phyloP scores from a whole-genome alignment of 2,329 filamentous ascomycete species.

The Trichoderma hamatum region DNA sequence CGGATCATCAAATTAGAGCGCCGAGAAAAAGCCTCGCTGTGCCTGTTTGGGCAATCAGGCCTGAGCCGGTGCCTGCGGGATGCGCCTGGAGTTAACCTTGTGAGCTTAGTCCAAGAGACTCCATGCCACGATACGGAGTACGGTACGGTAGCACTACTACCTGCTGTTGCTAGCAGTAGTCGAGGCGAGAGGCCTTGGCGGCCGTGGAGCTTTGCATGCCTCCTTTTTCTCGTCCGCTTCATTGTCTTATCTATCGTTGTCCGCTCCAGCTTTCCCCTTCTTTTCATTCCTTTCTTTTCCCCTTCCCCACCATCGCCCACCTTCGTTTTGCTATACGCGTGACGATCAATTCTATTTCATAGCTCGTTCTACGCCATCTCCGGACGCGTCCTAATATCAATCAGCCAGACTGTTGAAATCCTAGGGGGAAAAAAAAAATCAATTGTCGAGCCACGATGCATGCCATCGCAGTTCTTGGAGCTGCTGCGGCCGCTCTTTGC shows the following conservation, averaged over 20 bases:
- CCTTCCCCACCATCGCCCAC: background rate
- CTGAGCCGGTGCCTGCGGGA: background rate
- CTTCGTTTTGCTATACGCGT: slow-evolving; percentile 8
- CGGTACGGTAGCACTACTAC: background rate
- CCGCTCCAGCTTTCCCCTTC: background rate
- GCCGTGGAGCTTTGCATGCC: slow-evolving; percentile 13
- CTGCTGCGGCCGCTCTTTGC: slow-evolving; percentile 34
- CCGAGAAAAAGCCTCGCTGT: slow-evolving; percentile 26
- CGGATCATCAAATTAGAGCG: slow-evolving; percentile 25
- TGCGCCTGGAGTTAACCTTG: slow-evolving; percentile 1
- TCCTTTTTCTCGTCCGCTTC: background rate
- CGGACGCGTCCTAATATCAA: background rate
- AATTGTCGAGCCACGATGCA: slow-evolving; percentile 36
- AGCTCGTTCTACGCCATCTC: background rate
- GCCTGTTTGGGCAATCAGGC: slow-evolving; percentile 23
- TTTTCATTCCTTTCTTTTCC: background rate
- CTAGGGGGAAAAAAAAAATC: background rate
- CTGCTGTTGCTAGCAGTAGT: background rate
- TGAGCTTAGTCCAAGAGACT: background rate
- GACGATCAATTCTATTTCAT: background rate
- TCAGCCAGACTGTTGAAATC: background rate
- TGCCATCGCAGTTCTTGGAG: slow-evolving; percentile 37
- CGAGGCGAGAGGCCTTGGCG: background rate
- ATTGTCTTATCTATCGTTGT: background rate
- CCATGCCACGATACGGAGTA: background rate